A percentile compares a stretch with the other conserved stretches of the same genome.
Conservation (phyloP, 2,329 filamentous ascomycete genomes). For the Trichophyton schoenleinii region DNA sequence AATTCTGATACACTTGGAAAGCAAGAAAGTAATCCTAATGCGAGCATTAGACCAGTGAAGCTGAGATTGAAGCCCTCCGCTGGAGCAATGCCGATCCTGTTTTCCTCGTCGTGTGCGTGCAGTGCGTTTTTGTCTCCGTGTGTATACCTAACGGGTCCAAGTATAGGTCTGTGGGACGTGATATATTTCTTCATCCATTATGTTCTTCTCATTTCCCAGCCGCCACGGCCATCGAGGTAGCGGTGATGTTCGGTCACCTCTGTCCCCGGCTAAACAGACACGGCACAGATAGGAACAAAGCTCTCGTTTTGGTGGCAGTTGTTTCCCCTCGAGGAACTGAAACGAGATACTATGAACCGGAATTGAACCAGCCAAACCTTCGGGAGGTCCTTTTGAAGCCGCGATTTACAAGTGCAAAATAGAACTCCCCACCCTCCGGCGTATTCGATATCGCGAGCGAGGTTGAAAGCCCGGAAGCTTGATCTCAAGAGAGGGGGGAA, state of each 20-base stretch:
- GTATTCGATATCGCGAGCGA: not conserved
- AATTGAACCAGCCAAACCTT: not conserved
- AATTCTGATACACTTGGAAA: not conserved
- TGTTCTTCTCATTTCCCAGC: not conserved
- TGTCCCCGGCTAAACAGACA: not conserved
- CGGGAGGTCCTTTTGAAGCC: not conserved
- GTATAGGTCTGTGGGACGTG: not conserved
- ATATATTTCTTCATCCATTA: not conserved
- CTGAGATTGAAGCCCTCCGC: not conserved
- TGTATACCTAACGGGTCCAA: not conserved
- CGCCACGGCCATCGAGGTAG: not conserved
- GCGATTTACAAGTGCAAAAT: not conserved
- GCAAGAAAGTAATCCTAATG: no score
- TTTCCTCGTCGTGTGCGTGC: not conserved
- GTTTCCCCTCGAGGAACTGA: not conserved
- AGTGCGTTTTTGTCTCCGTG: not conserved
- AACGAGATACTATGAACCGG: not conserved
- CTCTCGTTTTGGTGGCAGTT: not conserved
- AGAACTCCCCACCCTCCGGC: not conserved
- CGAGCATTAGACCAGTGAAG: not conserved
- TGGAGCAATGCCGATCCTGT: not conserved
- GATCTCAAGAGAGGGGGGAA: not conserved
- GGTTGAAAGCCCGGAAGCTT: not conserved
- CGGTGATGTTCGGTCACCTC: not conserved
- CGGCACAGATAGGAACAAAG: not conserved